Percentiles rank a stretch among this genome's conserved stretches.
These are phyloP conservation scores for Rhizomucor pusillus DNA, from an alignment of 371 early-diverging fungal genomes.

Conservation along the genomic window DNA sequence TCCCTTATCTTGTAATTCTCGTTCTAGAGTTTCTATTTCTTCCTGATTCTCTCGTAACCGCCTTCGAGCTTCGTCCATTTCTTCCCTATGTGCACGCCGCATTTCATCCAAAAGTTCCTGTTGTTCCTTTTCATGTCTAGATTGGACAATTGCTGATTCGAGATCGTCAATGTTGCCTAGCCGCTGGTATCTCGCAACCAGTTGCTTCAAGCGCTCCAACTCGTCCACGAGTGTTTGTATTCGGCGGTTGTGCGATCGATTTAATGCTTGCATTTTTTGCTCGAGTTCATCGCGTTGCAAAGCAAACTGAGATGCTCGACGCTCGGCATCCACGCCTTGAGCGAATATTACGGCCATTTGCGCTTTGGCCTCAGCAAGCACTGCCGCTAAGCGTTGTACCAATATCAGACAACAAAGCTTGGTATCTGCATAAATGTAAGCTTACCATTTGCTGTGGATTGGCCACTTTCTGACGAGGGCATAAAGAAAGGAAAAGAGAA, in stretches of 20 bases:
- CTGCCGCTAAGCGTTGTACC: no score
- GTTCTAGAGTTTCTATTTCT: constrained; percentile 1
- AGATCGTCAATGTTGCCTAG: background rate
- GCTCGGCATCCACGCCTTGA: constrained; percentile 4
- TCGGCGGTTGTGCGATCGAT: background rate
- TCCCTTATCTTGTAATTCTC: background rate
- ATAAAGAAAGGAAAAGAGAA: no score
- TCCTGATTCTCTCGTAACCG: background rate
- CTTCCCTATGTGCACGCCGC: background rate
- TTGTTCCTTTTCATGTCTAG: background rate
- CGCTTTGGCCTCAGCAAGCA: constrained; percentile 1
- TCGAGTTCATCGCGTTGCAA: constrained; percentile 9
- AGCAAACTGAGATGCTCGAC: constrained; percentile 9
- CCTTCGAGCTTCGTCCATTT: background rate
- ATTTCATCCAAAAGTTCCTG: background rate
- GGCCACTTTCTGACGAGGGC: no score
- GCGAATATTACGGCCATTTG: constrained; percentile 7
- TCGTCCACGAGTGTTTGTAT: constrained; percentile 10
- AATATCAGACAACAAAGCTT: no score
- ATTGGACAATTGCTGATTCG: background rate
- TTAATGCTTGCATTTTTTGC: constrained; percentile 2
- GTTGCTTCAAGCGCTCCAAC: constrained; percentile 1
- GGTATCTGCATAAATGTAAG: no score
- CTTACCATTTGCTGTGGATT: no score
- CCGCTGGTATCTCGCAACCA: constrained; percentile 4